Conservation (phyloP, 257 asterid genomes). For the Leonotis leonurus region DNA sequence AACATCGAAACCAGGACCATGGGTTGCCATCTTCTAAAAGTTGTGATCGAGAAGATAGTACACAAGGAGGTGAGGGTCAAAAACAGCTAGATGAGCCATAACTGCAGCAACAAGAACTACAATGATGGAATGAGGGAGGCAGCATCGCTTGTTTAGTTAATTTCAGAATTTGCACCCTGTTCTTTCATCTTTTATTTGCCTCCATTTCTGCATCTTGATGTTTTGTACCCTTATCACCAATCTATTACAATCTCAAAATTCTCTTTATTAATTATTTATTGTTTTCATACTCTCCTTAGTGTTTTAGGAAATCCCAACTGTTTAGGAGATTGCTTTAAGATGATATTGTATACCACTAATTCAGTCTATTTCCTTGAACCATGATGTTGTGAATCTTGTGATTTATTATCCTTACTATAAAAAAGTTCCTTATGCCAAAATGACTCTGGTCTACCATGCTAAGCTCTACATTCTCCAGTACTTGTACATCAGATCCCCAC, state of each 20-base stretch:
- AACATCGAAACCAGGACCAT: not conserved
- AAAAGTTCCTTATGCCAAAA: not conserved
- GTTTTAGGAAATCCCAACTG: too few relatives aligned
- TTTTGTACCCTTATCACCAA: not conserved
- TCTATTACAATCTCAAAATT: not conserved
- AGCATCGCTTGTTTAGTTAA: not conserved
- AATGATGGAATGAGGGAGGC: too few relatives aligned
- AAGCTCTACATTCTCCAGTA: too few relatives aligned
- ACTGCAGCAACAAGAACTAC: too few relatives aligned
- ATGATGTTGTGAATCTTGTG: not conserved
- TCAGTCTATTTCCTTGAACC: not conserved
- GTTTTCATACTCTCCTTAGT: not conserved
- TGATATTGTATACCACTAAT: not conserved
- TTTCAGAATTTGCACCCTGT: not conserved
- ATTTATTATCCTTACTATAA: not conserved
- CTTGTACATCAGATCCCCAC: too few relatives aligned
- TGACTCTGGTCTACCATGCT: not conserved
- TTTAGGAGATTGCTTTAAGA: not conserved
- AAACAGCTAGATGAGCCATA: too few relatives aligned
- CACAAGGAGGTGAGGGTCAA: too few relatives aligned
- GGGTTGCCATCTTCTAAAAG: too few relatives aligned
- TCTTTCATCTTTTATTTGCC: conserved; percentile 4
- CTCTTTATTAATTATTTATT: not conserved
- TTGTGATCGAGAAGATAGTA: not conserved
- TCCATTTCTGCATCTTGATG: not conserved